Conservation (phyloP, 2,329 filamentous ascomycete species). For the Arthroderma uncinatum region DNA sequence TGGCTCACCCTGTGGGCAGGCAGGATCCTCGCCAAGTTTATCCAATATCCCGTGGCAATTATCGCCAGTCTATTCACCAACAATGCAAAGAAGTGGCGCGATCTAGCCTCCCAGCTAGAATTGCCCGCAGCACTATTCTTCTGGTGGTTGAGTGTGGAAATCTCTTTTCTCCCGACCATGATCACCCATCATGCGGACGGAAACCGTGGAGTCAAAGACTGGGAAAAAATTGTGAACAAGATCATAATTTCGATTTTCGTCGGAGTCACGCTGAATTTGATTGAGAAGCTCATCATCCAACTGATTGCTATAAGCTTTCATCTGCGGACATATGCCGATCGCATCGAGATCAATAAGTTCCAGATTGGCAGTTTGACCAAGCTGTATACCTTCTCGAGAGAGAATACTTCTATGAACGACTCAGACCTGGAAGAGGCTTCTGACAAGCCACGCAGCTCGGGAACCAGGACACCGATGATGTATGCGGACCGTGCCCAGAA, state of each 20-base stretch:
- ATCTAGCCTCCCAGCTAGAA: conserved; percentile 76
- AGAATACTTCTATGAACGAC: conserved; percentile 57
- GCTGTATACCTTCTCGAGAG: conserved; percentile 53
- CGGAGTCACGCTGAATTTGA: conserved; percentile 64
- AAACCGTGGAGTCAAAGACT: conserved; percentile 44
- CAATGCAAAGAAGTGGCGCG: conserved; percentile 84
- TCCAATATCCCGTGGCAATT: conserved; percentile 51
- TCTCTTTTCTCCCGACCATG: conserved; percentile 78
- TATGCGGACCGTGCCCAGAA: conserved; percentile 58
- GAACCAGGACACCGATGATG: conserved; percentile 61
- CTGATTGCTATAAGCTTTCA: conserved; percentile 93
- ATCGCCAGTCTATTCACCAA: conserved; percentile 69
- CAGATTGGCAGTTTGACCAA: conserved; percentile 61
- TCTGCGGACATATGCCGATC: conserved; percentile 74
- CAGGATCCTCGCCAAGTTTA: conserved; percentile 52
- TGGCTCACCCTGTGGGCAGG: conserved; percentile 86
- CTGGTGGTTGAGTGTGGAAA: conserved; percentile 77
- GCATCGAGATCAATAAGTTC: conserved; percentile 87
- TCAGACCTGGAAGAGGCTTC: conserved; percentile 61
- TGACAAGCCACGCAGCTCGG: conserved; percentile 40
- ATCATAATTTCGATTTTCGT: conserved; percentile 79
- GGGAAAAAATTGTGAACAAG: conserved; percentile 74
- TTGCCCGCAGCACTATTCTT: conserved; percentile 77
- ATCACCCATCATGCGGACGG: conserved; percentile 51
- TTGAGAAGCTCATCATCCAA: conserved; percentile 89